A percentile compares a stretch with the other conserved stretches of the same genome.
Conservation (phyloP, 768 basidiomycete species). For the Guyanaporus albipodus region DNA sequence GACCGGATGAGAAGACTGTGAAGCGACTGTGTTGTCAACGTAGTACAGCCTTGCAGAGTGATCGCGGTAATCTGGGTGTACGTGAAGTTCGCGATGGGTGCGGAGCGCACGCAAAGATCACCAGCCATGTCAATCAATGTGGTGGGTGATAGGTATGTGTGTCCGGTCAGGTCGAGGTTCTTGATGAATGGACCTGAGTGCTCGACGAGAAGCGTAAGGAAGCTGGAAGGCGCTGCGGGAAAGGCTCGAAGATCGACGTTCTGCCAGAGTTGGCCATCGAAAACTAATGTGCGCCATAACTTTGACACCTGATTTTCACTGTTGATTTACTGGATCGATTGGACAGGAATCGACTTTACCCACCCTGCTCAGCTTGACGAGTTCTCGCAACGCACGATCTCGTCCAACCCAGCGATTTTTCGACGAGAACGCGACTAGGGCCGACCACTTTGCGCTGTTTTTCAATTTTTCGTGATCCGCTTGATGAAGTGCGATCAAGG, state of each 20-base stretch:
- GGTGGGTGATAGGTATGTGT: conserved; percentile 45
- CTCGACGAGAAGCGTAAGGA: conserved; percentile 51
- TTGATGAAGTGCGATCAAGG: conserved; percentile 56
- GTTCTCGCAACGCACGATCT: conserved; percentile 69
- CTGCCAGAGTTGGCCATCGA: conserved; percentile 87
- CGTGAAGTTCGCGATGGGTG: conserved; percentile 27
- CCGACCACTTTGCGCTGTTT: conserved; percentile 53
- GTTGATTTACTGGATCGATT: conserved; percentile 12
- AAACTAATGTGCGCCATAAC: conserved; percentile 67
- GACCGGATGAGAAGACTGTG: conserved; percentile 67
- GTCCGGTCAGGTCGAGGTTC: conserved; percentile 60
- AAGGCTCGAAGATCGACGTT: conserved; percentile 61
- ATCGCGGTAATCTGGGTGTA: conserved; percentile 68
- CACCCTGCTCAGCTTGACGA: conserved; percentile 78
- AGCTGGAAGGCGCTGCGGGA: conserved; percentile 47
- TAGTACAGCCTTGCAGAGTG: conserved; percentile 69
- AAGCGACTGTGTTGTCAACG: conserved; percentile 61
- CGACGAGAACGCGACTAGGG: conserved; percentile 54
- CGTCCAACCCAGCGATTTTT: conserved; percentile 72
- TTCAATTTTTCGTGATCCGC: conserved; percentile 48
- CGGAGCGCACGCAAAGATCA: conserved; percentile 45
- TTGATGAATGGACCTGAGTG: conserved; percentile 62
- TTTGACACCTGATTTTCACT: conserved; percentile 61
- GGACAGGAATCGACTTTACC: conserved; percentile 29
- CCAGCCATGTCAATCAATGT: conserved; percentile 52